These are phyloP conservation scores for Kodamaea laetipori DNA, from an alignment of 805 yeast genomes.

Conservation along the genomic window DNA sequence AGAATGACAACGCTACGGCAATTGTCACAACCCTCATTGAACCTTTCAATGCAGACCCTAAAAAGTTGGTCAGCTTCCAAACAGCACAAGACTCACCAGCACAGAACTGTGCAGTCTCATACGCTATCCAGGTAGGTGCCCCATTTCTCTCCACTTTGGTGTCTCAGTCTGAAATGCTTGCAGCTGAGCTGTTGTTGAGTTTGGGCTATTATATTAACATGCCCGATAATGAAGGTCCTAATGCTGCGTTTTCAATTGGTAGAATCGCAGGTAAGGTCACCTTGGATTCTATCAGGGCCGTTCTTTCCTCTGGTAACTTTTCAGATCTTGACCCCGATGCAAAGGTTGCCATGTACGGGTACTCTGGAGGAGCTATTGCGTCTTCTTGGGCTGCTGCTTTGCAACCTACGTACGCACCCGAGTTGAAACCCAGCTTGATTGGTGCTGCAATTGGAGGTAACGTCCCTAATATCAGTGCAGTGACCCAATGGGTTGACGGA, in stretches of 20 bases:
- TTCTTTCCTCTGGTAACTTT: constrained; percentile 19
- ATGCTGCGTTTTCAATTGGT: constrained; percentile 23
- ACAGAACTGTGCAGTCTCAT: constrained; percentile 31
- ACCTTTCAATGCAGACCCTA: constrained; percentile 31
- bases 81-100: constrained; percentile 31
- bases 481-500: constrained; percentile 27
- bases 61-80: constrained; percentile 31
- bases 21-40: constrained; percentile 30
- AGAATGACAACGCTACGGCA: constrained; percentile 28
- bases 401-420: constrained; percentile 29
- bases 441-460: constrained; percentile 42
- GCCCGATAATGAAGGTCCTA: constrained; percentile 27
- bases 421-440: constrained; percentile 16
- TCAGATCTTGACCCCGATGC: constrained; percentile 23
- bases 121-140: constrained; percentile 20
- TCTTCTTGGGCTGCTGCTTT: constrained; percentile 28
- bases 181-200: constrained; percentile 19
- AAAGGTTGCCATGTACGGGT: constrained; percentile 23
- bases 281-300: constrained; percentile 23
- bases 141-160: constrained; percentile 4
- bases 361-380: constrained; percentile 30
- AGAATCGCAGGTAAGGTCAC: constrained; percentile 21
- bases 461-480: constrained; percentile 34
- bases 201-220: constrained; percentile 23
- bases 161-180: constrained; percentile 19